These are phyloP conservation scores for Botrytis pseudocinerea DNA, from an alignment of 2,329 filamentous ascomycete species.

Conservation along the genomic window DNA sequence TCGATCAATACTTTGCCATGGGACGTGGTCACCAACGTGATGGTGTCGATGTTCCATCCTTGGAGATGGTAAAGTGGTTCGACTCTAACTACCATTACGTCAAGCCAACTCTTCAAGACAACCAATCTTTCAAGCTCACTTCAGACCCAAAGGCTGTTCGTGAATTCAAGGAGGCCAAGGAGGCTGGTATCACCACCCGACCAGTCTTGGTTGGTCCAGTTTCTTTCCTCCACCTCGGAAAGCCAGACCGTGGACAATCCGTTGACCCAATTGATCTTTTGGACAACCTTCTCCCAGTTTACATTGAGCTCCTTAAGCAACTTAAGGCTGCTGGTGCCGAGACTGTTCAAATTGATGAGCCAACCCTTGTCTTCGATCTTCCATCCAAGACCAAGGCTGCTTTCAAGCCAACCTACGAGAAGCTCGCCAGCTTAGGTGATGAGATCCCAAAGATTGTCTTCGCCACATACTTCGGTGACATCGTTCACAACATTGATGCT, in stretches of 20 bases:
- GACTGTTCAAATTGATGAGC: constrained; percentile 98
- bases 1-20: constrained; percentile 99
- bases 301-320: constrained; percentile 87
- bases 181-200: constrained; percentile 87
- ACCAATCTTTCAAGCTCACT: constrained; percentile 91
- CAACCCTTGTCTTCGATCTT: constrained; percentile 92
- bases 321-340: constrained; percentile 96
- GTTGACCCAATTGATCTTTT: constrained; percentile 93
- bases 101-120: constrained; percentile 96
- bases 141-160: constrained; percentile 87
- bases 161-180: constrained; percentile 97
- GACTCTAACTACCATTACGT: constrained; percentile 99
- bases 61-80: constrained; percentile 99
- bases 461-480: constrained; percentile 98
- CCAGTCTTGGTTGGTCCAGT: constrained; percentile 95
- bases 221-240: constrained; percentile 95
- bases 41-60: constrained; percentile 84
- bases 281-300: constrained; percentile 89
- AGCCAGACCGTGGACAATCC: constrained; percentile 93
- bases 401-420: constrained; percentile 97
- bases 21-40: constrained; percentile 97
- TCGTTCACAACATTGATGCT: constrained; percentile 97
- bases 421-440: constrained; percentile 72
- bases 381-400: constrained; percentile 87
- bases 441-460: constrained; percentile 86